These are phyloP conservation scores for Phytomonas sp. DNA, from an alignment of 208 protist species.

Conservation along the genomic window DNA sequence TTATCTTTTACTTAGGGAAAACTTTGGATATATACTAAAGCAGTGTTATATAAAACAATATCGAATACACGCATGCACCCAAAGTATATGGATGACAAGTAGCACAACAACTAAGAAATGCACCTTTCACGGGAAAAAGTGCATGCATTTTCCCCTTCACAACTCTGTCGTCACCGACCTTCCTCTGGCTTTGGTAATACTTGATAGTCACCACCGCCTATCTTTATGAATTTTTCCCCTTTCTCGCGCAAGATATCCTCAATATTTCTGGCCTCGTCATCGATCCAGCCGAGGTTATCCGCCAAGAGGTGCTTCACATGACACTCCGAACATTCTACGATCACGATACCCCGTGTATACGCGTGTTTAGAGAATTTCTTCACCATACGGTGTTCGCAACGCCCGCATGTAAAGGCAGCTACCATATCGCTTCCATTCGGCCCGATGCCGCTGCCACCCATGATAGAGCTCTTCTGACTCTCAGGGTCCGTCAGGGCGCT, in stretches of 20 bases:
- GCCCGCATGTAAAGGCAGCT: constrained; percentile 82
- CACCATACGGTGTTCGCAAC: constrained; percentile 80
- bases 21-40: too few relatives aligned
- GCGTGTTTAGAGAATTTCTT: constrained; percentile 89
- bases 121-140: too few relatives aligned
- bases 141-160: neutral
- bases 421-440: constrained; percentile 74
- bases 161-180: neutral
- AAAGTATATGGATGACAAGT: too few relatives aligned
- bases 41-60: too few relatives aligned
- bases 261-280: constrained; percentile 62
- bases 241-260: constrained; percentile 78
- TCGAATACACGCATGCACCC: too few relatives aligned
- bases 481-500: constrained; percentile 39
- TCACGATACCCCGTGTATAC: constrained; percentile 90
- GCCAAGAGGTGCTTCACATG: constrained; percentile 81
- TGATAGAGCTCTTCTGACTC: constrained; percentile 37
- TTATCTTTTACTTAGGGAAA: too few relatives aligned
- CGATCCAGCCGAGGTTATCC: constrained; percentile 89
- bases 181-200: constrained; percentile 10
- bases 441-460: constrained; percentile 79
- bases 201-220: constrained; percentile 59
- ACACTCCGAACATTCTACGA: constrained; percentile 86
- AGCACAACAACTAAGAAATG: too few relatives aligned
- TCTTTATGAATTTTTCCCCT: constrained; percentile 55